These are phyloP conservation scores for Cyclanthera cordifolia DNA, from an alignment of 306 rosid genomes.

Conservation along the genomic window DNA sequence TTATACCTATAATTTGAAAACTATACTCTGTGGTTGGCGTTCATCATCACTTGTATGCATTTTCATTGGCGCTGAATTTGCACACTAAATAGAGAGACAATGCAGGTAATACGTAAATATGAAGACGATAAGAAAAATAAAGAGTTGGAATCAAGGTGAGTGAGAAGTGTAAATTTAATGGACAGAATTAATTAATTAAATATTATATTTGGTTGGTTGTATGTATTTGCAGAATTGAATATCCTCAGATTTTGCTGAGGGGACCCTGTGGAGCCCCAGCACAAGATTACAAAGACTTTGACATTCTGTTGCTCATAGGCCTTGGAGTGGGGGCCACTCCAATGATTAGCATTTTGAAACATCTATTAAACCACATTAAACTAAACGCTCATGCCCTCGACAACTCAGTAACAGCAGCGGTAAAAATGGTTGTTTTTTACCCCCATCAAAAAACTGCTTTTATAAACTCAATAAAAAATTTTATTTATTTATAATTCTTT, in stretches of 20 bases:
- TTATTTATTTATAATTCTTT: too few relatives aligned
- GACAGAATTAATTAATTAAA: not conserved
- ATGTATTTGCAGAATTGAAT: not conserved
- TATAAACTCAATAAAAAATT: not conserved
- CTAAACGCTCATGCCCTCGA: not conserved
- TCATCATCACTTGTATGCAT: too few relatives aligned
- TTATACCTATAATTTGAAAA: too few relatives aligned
- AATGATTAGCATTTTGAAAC: slow-evolving; percentile 47
- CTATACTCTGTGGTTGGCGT: too few relatives aligned
- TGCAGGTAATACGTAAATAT: slow-evolving; percentile 43
- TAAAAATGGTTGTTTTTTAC: too few relatives aligned
- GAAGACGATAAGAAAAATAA: slow-evolving; percentile 23
- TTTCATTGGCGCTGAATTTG: not conserved
- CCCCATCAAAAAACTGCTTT: too few relatives aligned
- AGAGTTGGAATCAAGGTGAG: slow-evolving; percentile 24
- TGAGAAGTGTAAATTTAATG: not conserved
- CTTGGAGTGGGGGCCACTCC: slow-evolving; percentile 53
- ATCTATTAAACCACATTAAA: slow-evolving; percentile 31
- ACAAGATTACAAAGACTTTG: slow-evolving; percentile 45
- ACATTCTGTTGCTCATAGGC: slow-evolving; percentile 44
- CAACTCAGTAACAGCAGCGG: too few relatives aligned
- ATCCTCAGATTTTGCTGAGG: slow-evolving; percentile 35
- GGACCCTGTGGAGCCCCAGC: slow-evolving; percentile 51
- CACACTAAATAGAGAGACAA: not conserved
- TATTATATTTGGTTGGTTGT: not conserved